Conservation (phyloP, 208 protist species). For the Trypanosoma avium region DNA sequence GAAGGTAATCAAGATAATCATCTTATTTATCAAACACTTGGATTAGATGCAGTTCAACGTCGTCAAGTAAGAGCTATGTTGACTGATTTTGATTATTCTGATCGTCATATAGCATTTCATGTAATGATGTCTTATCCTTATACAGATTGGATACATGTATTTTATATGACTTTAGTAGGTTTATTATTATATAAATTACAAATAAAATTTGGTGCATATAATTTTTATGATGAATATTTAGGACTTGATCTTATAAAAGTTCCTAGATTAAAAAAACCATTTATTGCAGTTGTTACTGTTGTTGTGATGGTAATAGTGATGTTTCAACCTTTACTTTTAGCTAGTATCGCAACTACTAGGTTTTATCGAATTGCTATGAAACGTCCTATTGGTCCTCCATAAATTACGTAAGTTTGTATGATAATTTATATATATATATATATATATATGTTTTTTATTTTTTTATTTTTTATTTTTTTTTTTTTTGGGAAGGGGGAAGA, state of each 20-base stretch:
- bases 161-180: constrained; percentile 79
- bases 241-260: constrained; percentile 82
- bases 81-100: constrained; percentile 80
- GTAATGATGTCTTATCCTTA: constrained; percentile 93
- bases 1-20: constrained; percentile 53
- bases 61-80: constrained; percentile 86
- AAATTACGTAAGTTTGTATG: constrained; percentile 16
- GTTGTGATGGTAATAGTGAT: constrained; percentile 68
- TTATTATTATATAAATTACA: constrained; percentile 75
- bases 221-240: constrained; percentile 89
- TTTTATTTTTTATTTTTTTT: constrained; percentile 27
- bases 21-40: constrained; percentile 60
- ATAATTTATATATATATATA: constrained; percentile 1
- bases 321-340: constrained; percentile 78
- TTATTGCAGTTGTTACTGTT: constrained; percentile 60
- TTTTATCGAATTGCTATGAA: constrained; percentile 81
- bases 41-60: constrained; percentile 78
- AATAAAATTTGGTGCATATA: constrained; percentile 58
- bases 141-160: constrained; percentile 81
- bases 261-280: constrained; percentile 69
- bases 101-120: constrained; percentile 79
- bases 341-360: constrained; percentile 79
- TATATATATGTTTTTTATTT: background rate
- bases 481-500: too few species aligned
- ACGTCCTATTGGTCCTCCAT: constrained; percentile 84